These are phyloP conservation scores for Ilex asprella DNA, from an alignment of 257 asterid species.

Conservation along the genomic window DNA sequence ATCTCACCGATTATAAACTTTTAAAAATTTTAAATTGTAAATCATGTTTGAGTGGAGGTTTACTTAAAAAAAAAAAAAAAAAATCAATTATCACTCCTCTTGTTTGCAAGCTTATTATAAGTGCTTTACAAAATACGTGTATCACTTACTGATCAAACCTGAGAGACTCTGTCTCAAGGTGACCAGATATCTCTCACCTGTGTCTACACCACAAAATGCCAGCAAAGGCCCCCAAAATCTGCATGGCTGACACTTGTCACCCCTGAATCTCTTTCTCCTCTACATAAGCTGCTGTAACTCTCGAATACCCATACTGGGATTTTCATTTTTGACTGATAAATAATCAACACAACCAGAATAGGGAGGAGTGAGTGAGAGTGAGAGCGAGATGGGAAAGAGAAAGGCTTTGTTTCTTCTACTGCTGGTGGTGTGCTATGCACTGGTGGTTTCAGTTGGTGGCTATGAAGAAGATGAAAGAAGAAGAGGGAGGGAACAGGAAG, in stretches of 20 bases:
- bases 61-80: too few species aligned
- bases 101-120: too few species aligned
- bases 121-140: too few species aligned
- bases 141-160: too few species aligned
- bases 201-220: slow-evolving; percentile 43
- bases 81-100: too few species aligned
- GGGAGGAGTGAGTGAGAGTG: background rate
- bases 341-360: background rate
- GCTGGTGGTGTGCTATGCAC: slow-evolving; percentile 19
- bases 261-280: slow-evolving; percentile 2
- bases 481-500: background rate
- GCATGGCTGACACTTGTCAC: slow-evolving; percentile 65
- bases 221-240: slow-evolving; percentile 28
- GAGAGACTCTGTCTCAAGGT: background rate
- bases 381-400: slow-evolving; percentile 14
- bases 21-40: too few species aligned
- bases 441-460: slow-evolving; percentile 14
- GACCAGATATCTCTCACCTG: background rate
- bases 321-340: background rate
- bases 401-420: slow-evolving; percentile 8
- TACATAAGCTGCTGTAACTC: slow-evolving; percentile 26
- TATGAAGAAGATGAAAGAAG: slow-evolving; percentile 14
- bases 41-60: too few species aligned
- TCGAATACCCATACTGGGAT: background rate
- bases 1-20: too few species aligned